phyloP scores from a whole-genome alignment of 345 rosid species.

The Tarenaya hassleriana region DNA sequence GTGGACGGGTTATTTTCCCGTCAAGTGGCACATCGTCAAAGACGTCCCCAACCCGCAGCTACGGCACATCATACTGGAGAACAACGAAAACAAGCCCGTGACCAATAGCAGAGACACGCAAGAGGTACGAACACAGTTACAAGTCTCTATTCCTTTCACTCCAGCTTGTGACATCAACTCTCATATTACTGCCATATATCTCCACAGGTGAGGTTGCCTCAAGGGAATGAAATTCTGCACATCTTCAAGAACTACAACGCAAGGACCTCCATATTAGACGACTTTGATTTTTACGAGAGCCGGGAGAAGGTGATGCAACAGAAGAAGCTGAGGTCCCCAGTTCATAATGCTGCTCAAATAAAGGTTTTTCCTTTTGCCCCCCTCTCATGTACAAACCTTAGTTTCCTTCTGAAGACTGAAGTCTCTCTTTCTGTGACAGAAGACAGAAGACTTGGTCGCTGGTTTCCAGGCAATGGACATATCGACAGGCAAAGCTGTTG shows the following conservation, averaged over 20 bases:
- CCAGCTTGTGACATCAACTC: not conserved
- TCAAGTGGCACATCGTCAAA: constrained; percentile 66
- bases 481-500: constrained; percentile 15
- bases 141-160: too few species aligned
- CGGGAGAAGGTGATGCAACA: constrained; percentile 59
- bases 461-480: constrained; percentile 23
- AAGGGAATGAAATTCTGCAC: constrained; percentile 56
- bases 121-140: constrained; percentile 51
- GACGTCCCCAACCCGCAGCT: constrained; percentile 56
- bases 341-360: constrained; percentile 4
- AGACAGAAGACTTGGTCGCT: constrained; percentile 27
- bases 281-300: constrained; percentile 58
- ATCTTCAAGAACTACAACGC: constrained; percentile 47
- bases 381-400: too few species aligned
- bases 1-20: constrained; percentile 63
- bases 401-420: too few species aligned
- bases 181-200: not conserved
- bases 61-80: constrained; percentile 53
- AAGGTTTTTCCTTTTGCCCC: constrained; percentile 21
- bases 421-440: constrained; percentile 16
- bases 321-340: constrained; percentile 40
- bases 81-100: constrained; percentile 68
- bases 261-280: constrained; percentile 59
- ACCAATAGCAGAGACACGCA: constrained; percentile 76
- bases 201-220: constrained; percentile 44